Percentiles rank a stretch among this genome's conserved stretches.
These are phyloP conservation scores for Tausonia pullulans DNA, from an alignment of 1,284 basidiomycete species.

Conservation along the genomic window DNA sequence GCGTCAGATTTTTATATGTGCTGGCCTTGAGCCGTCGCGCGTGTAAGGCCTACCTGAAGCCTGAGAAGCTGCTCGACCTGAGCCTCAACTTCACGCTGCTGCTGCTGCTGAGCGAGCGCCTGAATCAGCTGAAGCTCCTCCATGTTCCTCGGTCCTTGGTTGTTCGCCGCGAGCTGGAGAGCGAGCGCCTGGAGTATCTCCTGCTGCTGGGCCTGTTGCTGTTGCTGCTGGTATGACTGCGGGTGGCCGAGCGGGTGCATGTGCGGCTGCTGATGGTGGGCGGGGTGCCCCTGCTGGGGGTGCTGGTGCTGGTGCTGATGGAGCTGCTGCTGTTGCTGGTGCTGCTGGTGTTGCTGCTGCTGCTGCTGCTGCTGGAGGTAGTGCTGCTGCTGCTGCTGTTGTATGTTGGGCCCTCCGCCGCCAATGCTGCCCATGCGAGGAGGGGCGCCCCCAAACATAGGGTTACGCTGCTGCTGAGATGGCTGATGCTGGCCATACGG, in stretches of 20 bases:
- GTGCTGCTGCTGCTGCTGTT: constrained; percentile 11
- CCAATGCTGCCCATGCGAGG: neutral
- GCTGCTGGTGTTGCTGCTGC: neutral
- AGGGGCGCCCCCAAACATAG: neutral
- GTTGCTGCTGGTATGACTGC: constrained; percentile 3
- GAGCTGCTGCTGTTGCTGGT: neutral
- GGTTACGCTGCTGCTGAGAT: neutral
- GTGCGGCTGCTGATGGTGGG: neutral
- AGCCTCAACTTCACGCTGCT: constrained; percentile 14
- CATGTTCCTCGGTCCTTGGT: constrained; percentile 10
- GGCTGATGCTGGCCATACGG: neutral
- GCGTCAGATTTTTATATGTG: no score
- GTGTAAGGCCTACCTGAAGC: constrained; percentile 8
- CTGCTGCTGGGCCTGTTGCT: constrained; percentile 7
- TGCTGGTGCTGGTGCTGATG: neutral
- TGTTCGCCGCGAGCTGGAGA: neutral
- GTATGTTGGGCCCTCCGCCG: neutral
- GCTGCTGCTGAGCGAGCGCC: constrained; percentile 11
- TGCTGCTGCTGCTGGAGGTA: constrained; percentile 1
- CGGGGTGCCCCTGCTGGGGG: neutral
- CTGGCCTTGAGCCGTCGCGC: no score
- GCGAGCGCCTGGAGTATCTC: constrained; percentile 8
- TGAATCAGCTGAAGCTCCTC: constrained; percentile 15
- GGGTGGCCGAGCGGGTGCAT: neutral
- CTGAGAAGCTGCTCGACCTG: constrained; percentile 14